These are phyloP conservation scores for Dissophora ornata DNA, from an alignment of 192 early-diverging fungal genomes.

Conservation along the genomic window DNA sequence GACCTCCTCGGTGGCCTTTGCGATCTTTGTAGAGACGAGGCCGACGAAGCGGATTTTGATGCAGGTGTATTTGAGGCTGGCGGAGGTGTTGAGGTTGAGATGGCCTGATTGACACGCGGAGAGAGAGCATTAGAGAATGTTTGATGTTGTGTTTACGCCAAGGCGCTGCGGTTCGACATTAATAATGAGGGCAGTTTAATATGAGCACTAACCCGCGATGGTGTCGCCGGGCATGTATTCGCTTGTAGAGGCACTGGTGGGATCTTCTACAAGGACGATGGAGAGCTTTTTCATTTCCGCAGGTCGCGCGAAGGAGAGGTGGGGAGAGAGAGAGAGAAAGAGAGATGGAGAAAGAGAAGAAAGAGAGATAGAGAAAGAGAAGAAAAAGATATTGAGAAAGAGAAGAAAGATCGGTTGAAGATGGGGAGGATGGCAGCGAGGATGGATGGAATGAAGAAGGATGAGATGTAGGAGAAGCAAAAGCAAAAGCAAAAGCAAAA, in stretches of 20 bases:
- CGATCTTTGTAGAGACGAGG: constrained; percentile 24
- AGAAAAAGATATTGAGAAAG: too few relatives aligned
- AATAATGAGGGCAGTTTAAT: background rate
- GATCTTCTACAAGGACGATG: constrained; percentile 13
- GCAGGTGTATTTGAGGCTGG: constrained; percentile 29
- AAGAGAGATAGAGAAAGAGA: background rate
- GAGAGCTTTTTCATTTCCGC: constrained; percentile 37
- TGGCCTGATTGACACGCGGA: constrained; percentile 13
- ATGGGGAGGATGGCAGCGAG: too few relatives aligned
- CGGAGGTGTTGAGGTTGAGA: constrained; percentile 15
- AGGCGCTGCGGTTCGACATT: background rate
- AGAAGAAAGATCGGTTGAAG: too few relatives aligned
- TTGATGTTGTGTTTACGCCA: background rate
- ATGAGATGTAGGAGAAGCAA: too few relatives aligned
- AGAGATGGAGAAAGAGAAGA: background rate
- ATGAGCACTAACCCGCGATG: constrained; percentile 12
- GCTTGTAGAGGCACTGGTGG: background rate
- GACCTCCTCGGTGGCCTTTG: constrained; percentile 25
- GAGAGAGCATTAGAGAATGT: background rate
- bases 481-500: too few relatives aligned
- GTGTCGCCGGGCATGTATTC: constrained; percentile 21
- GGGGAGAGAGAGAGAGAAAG: background rate
- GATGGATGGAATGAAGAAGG: too few relatives aligned
- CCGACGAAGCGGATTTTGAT: constrained; percentile 36
- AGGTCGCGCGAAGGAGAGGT: too few relatives aligned